Conservation (phyloP, 2,329 filamentous ascomycete species). For the Fusarium globosum region DNA sequence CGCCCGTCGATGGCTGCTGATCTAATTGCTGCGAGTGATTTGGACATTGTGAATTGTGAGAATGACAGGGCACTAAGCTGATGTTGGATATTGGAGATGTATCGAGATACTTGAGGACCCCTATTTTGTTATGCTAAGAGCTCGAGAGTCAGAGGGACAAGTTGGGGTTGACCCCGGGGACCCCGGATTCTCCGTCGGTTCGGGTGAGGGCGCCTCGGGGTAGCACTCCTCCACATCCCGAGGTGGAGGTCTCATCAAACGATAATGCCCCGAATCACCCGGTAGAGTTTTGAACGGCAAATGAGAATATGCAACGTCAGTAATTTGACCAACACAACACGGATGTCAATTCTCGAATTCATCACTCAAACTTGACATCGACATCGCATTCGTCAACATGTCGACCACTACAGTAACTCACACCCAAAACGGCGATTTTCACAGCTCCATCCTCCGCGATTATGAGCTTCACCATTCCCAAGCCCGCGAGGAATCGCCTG, state of each 20-base stretch:
- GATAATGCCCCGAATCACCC: not conserved
- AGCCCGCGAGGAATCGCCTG: not conserved
- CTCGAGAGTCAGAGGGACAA: not conserved
- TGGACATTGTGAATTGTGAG: slow-evolving; percentile 25
- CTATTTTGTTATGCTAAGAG: not conserved
- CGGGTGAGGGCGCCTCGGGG: slow-evolving; percentile 9
- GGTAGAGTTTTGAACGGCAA: not conserved
- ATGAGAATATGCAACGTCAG: not conserved
- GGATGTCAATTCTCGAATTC: not conserved
- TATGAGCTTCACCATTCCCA: slow-evolving; percentile 33
- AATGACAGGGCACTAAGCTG: not conserved
- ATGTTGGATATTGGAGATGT: not conserved
- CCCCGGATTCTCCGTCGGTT: slow-evolving; percentile 15
- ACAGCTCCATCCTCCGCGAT: slow-evolving; percentile 16
- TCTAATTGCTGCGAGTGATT: slow-evolving; percentile 27
- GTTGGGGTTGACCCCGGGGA: not conserved
- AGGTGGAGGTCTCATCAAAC: slow-evolving; percentile 14
- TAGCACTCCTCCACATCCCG: slow-evolving; percentile 28
- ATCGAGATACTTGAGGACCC: not conserved
- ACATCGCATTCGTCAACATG: not conserved
- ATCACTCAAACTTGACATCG: not conserved
- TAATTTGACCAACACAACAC: not conserved
- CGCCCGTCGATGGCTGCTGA: slow-evolving; percentile 37
- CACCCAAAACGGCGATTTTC: slow-evolving; percentile 8
- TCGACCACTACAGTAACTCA: slow-evolving; percentile 17